These are phyloP conservation scores for Paraphoma sp. DNA, from an alignment of 2,329 filamentous ascomycete genomes.

Conservation along the genomic window DNA sequence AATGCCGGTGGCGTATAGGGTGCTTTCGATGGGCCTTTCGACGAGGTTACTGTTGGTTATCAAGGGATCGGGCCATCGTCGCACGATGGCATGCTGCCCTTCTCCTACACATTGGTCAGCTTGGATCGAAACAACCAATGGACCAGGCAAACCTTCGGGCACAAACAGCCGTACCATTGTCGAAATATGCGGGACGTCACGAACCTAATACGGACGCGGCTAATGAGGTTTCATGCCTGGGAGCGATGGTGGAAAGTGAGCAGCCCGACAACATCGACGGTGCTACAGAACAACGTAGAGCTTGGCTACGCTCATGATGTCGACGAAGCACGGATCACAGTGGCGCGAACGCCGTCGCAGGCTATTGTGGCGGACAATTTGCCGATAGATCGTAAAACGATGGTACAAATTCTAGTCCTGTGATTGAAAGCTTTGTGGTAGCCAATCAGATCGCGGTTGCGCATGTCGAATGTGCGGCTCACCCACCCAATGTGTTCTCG, in stretches of 20 bases:
- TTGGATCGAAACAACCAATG: background rate
- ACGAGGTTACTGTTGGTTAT: constrained; percentile 12
- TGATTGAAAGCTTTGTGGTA: too few relatives aligned
- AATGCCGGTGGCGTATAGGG: constrained; percentile 10
- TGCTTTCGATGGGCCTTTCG: constrained; percentile 9
- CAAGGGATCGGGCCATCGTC: constrained; percentile 7
- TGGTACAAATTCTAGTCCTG: background rate
- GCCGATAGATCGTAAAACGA: background rate
- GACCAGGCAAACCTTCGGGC: constrained; percentile 21
- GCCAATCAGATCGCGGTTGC: too few relatives aligned
- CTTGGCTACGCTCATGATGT: constrained; percentile 12
- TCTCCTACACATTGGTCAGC: constrained; percentile 24
- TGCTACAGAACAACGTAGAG: background rate
- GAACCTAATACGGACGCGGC: too few relatives aligned
- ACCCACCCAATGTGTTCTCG: background rate
- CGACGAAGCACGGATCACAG: constrained; percentile 5
- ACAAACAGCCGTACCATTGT: constrained; percentile 33
- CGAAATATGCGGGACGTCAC: background rate
- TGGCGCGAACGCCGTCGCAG: too few relatives aligned
- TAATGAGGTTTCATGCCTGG: too few relatives aligned
- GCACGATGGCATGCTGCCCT: constrained; percentile 21
- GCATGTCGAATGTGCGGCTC: background rate
- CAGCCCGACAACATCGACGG: background rate
- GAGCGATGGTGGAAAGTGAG: too few relatives aligned
- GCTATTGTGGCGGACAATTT: background rate